These are phyloP conservation scores for Trifolium repens DNA, from an alignment of 306 rosid species.

Conservation along the genomic window DNA sequence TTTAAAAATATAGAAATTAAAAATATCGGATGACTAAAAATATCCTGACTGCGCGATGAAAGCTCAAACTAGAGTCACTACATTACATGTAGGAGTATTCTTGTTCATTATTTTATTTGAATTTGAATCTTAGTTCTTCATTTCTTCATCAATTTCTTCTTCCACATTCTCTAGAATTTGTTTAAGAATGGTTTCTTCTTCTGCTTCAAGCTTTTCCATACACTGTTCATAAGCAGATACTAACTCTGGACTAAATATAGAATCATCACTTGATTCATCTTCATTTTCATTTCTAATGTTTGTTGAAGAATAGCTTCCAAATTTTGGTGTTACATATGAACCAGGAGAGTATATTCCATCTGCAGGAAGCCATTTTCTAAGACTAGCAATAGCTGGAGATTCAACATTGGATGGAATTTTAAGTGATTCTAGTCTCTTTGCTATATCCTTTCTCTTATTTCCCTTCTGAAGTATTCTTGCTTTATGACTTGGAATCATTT, in stretches of 20 bases:
- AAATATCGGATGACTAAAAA: too few species aligned
- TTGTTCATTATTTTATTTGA: too few species aligned
- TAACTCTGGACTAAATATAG: conserved; percentile 56
- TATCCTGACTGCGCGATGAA: too few species aligned
- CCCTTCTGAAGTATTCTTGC: conserved; percentile 33
- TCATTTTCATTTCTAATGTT: conserved; percentile 24
- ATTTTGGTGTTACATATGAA: conserved; percentile 58
- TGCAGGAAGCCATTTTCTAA: conserved; percentile 49
- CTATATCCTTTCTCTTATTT: conserved; percentile 50
- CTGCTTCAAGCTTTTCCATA: conserved; percentile 55
- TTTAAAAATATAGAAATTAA: too few species aligned
- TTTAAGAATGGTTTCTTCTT: conserved; percentile 53
- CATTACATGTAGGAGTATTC: too few species aligned
- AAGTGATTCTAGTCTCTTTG: conserved; percentile 54
- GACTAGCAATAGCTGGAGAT: conserved; percentile 49
- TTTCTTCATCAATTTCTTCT: conserved; percentile 41
- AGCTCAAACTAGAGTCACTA: too few species aligned
- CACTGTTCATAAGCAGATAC: conserved; percentile 54
- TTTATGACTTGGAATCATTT: conserved; percentile 36
- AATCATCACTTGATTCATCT: conserved; percentile 40
- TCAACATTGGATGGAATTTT: conserved; percentile 47
- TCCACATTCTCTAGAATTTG: conserved; percentile 48
- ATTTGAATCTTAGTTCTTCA: conserved; percentile 9
- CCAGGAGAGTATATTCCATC: conserved; percentile 51
- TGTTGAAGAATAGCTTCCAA: conserved; percentile 49